Evolutionary conservation across 2,329 filamentous ascomycete species (phyloP).

Genomic region (Alternaria conjuncta): DNA sequence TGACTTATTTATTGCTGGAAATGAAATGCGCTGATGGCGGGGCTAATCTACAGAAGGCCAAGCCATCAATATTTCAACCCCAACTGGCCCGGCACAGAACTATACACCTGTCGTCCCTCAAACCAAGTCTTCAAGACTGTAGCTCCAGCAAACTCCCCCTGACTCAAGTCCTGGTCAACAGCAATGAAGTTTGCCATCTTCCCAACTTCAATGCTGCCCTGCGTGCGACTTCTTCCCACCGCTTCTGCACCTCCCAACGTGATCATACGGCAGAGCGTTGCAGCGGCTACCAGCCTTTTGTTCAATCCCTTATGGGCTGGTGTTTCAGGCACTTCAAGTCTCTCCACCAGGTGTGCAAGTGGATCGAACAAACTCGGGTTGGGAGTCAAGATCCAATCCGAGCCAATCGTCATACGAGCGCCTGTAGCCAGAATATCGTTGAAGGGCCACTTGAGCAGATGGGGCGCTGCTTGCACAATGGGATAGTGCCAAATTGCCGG

Average conservation of each 20-base stretch:
- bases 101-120: conserved; percentile 13
- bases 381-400: conserved; percentile 25
- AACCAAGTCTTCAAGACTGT: conserved; percentile 41
- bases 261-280: conserved; percentile 21
- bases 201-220: conserved; percentile 40
- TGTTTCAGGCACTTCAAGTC: background rate
- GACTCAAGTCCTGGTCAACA: conserved; percentile 36
- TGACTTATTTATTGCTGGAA: background rate
- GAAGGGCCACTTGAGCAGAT: conserved; percentile 41
- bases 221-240: conserved; percentile 29
- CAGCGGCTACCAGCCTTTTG: conserved; percentile 6
- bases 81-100: background rate
- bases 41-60: background rate
- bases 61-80: background rate
- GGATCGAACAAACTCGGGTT: conserved; percentile 22
- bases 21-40: background rate
- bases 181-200: conserved; percentile 45
- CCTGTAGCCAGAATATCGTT: conserved; percentile 29
- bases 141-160: conserved; percentile 35
- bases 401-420: conserved; percentile 42
- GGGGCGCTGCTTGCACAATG: background rate
- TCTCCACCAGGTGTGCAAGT: conserved; percentile 16
- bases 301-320: too few relatives aligned
- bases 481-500: conserved; percentile 19
- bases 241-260: conserved; percentile 39